phyloP scores from a whole-genome alignment of 352 stramenopile genomes.

The Globisporangium ultimum region DNA sequence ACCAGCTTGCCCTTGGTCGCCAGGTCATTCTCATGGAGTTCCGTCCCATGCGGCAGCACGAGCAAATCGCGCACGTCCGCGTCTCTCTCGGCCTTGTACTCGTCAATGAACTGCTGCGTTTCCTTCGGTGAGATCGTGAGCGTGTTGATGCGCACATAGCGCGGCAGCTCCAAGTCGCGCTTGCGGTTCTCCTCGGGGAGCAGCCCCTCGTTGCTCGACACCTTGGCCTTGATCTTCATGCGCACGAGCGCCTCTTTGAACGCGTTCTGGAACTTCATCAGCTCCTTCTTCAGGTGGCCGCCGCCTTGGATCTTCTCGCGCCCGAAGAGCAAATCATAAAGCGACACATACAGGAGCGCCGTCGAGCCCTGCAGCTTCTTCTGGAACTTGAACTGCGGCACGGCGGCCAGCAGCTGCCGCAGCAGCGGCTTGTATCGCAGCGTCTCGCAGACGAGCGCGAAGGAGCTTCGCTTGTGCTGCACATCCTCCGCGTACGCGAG shows the following conservation, averaged over 20 bases:
- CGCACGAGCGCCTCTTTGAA: slow-evolving; percentile 73
- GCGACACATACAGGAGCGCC: slow-evolving; percentile 73
- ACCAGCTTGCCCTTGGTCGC: slow-evolving; percentile 87
- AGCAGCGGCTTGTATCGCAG: slow-evolving; percentile 85
- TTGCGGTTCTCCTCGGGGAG: slow-evolving; percentile 78
- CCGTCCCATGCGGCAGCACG: slow-evolving; percentile 85
- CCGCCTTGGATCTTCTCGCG: slow-evolving; percentile 84
- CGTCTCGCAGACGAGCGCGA: slow-evolving; percentile 87
- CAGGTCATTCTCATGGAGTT: slow-evolving; percentile 82
- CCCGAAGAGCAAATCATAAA: slow-evolving; percentile 88
- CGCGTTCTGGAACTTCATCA: slow-evolving; percentile 70
- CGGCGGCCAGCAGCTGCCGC: slow-evolving; percentile 54
- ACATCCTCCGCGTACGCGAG: slow-evolving; percentile 80
- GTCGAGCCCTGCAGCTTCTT: slow-evolving; percentile 50
- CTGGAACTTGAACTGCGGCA: slow-evolving; percentile 64
- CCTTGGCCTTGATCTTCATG: slow-evolving; percentile 81
- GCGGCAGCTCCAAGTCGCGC: slow-evolving; percentile 58
- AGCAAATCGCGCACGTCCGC: slow-evolving; percentile 89
- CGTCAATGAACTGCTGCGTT: slow-evolving; percentile 36
- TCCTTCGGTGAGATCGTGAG: slow-evolving; percentile 58
- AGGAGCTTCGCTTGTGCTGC: slow-evolving; percentile 86
- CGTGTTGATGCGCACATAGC: slow-evolving; percentile 95
- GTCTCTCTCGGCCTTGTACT: slow-evolving; percentile 73
- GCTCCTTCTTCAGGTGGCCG: slow-evolving; percentile 84
- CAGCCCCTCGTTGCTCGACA: slow-evolving; percentile 73